Evolutionary conservation across 2,329 filamentous ascomycete species (phyloP).

Genomic region (Thermoascus crustaceus): DNA sequence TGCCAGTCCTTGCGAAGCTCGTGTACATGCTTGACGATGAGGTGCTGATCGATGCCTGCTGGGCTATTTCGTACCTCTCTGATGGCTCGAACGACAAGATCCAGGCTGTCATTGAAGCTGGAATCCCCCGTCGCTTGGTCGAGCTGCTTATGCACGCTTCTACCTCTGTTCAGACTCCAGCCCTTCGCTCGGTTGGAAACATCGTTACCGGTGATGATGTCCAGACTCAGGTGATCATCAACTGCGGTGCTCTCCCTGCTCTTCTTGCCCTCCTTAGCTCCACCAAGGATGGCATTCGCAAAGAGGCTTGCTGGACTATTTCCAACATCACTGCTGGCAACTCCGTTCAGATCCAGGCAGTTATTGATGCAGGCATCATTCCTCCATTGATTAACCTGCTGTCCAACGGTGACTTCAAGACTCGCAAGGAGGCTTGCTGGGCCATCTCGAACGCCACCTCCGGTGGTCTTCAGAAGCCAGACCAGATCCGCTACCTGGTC

Average conservation of each 20-base stretch:
- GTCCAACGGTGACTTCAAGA: constrained; percentile 97
- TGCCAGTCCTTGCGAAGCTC: constrained; percentile 91
- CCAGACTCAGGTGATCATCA: constrained; percentile 98
- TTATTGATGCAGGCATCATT: constrained; percentile 95
- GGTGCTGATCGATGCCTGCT: constrained; percentile 97
- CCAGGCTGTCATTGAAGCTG: constrained; percentile 95
- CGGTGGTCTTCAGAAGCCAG: constrained; percentile 94
- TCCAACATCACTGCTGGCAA: constrained; percentile 98
- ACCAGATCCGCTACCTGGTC: constrained; percentile 95
- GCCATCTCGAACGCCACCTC: constrained; percentile 98
- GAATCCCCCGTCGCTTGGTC: constrained; percentile 90
- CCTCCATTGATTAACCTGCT: constrained; percentile 92
- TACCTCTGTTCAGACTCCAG: constrained; percentile 95
- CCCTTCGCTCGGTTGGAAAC: constrained; percentile 93
- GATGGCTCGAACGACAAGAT: constrained; percentile 99
- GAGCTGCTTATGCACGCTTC: constrained; percentile 97
- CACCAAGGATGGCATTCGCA: constrained; percentile 96
- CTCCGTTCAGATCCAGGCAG: constrained; percentile 92
- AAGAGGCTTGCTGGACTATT: constrained; percentile 99
- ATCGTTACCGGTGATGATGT: constrained; percentile 98
- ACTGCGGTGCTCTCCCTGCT: constrained; percentile 86
- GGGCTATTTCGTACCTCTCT: constrained; percentile 97
- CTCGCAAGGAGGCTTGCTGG: constrained; percentile 98
- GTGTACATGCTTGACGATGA: constrained; percentile 98
- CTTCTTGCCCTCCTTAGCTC: constrained; percentile 91